These are phyloP conservation scores for Phytophthora foliorum DNA, from an alignment of 352 stramenopile species.

Conservation along the genomic window DNA sequence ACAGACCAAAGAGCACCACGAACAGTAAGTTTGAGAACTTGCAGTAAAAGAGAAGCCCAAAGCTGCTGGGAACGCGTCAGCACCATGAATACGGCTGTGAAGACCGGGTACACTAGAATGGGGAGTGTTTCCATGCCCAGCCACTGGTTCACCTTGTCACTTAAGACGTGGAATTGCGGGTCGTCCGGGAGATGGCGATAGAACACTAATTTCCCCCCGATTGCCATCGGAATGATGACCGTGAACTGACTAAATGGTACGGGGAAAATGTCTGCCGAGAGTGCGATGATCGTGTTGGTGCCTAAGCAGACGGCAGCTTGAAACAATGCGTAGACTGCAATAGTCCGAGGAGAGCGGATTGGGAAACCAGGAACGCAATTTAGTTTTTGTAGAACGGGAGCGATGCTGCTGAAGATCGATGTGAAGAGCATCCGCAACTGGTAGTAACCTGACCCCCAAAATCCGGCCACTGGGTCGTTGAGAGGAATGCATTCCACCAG, in stretches of 20 bases:
- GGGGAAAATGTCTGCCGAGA: constrained; percentile 39
- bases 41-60: constrained; percentile 45
- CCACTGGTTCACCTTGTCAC: constrained; percentile 37
- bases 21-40: constrained; percentile 48
- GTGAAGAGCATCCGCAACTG: constrained; percentile 40
- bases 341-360: constrained; percentile 7
- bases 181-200: constrained; percentile 19
- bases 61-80: constrained; percentile 40
- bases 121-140: constrained; percentile 30
- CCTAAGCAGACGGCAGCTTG: constrained; percentile 33
- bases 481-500: constrained; percentile 43
- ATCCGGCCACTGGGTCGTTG: constrained; percentile 16
- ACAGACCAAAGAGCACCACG: constrained; percentile 28
- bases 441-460: constrained; percentile 32
- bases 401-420: constrained; percentile 20
- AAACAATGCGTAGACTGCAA: constrained; percentile 16
- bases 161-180: constrained; percentile 21
- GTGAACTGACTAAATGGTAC: constrained; percentile 46
- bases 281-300: constrained; percentile 25
- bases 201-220: constrained; percentile 24
- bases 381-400: constrained; percentile 20
- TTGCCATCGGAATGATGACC: constrained; percentile 25
- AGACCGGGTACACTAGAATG: constrained; percentile 48
- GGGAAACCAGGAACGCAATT: constrained; percentile 44
- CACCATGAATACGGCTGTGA: constrained; percentile 44